phyloP scores from a whole-genome alignment of 2,329 filamentous ascomycete genomes.

The Ascochyta clinopodiicola region DNA sequence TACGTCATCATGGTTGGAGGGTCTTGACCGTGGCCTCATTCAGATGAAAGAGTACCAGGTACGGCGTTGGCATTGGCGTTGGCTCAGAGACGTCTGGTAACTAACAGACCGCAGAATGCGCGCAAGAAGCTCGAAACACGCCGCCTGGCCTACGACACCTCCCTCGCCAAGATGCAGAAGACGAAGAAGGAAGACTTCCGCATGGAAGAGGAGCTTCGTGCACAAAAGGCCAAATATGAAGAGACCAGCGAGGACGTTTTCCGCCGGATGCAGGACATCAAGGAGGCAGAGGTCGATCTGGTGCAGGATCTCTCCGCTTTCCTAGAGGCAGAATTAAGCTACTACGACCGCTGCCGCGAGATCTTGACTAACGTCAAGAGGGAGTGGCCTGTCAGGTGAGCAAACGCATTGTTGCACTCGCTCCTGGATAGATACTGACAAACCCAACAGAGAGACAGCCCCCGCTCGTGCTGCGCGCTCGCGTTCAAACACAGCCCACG shows the following conservation, averaged over 20 bases:
- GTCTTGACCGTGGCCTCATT: conserved; percentile 83
- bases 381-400: conserved; percentile 71
- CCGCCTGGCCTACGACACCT: conserved; percentile 88
- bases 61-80: conserved; percentile 38
- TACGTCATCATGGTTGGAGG: conserved; percentile 86
- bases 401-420: not conserved
- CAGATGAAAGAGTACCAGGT: conserved; percentile 99
- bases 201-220: conserved; percentile 88
- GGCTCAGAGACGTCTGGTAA: not conserved
- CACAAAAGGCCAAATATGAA: conserved; percentile 94
- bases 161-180: conserved; percentile 88
- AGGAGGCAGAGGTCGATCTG: conserved; percentile 85
- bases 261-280: conserved; percentile 94
- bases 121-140: conserved; percentile 94
- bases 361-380: conserved; percentile 74
- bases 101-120: conserved; percentile 62
- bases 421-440: conserved; percentile 21
- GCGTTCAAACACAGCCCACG: conserved; percentile 69
- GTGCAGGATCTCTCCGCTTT: conserved; percentile 80
- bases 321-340: conserved; percentile 86
- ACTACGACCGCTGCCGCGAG: conserved; percentile 88
- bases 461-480: conserved; percentile 57
- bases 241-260: conserved; percentile 92
- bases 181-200: conserved; percentile 92
- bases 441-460: conserved; percentile 33